These are phyloP conservation scores for Didymella lethalis DNA, from an alignment of 2,329 filamentous ascomycete genomes.

Conservation along the genomic window DNA sequence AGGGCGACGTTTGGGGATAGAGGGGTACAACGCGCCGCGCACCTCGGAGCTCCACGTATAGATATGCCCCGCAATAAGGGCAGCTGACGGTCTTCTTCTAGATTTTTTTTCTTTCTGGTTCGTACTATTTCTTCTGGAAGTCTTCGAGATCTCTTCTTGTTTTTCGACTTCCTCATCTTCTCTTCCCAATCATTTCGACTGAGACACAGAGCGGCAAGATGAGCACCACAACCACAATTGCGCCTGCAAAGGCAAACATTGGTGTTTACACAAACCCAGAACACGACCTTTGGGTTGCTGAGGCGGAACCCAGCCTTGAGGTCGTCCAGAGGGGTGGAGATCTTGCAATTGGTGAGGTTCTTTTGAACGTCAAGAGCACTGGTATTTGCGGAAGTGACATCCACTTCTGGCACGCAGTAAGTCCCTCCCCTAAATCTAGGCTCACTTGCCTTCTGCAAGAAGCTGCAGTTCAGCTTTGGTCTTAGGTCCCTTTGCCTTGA, in stretches of 20 bases:
- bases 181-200: conserved; percentile 17
- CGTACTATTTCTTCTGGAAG: conserved; percentile 13
- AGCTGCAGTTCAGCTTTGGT: background rate
- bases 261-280: conserved; percentile 94
- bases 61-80: conserved; percentile 21
- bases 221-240: conserved; percentile 51
- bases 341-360: conserved; percentile 83
- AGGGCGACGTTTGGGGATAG: conserved; percentile 19
- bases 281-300: conserved; percentile 88
- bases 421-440: conserved; percentile 9
- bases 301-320: conserved; percentile 78
- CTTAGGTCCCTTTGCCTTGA: too few relatives aligned
- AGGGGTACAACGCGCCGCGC: conserved; percentile 20
- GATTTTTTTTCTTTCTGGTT: conserved; percentile 6
- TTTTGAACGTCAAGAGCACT: conserved; percentile 87
- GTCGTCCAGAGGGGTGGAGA: conserved; percentile 72
- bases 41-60: conserved; percentile 17
- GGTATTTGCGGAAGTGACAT: conserved; percentile 97
- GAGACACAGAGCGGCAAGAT: conserved; percentile 33
- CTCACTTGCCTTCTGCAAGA: background rate
- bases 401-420: conserved; percentile 91
- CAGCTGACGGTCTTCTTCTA: conserved; percentile 18
- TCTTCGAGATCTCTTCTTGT: background rate
- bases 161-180: conserved; percentile 14
- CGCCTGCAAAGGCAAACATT: conserved; percentile 81